Conservation (phyloP, 768 basidiomycete species). For the Rhizopogon rudus region DNA sequence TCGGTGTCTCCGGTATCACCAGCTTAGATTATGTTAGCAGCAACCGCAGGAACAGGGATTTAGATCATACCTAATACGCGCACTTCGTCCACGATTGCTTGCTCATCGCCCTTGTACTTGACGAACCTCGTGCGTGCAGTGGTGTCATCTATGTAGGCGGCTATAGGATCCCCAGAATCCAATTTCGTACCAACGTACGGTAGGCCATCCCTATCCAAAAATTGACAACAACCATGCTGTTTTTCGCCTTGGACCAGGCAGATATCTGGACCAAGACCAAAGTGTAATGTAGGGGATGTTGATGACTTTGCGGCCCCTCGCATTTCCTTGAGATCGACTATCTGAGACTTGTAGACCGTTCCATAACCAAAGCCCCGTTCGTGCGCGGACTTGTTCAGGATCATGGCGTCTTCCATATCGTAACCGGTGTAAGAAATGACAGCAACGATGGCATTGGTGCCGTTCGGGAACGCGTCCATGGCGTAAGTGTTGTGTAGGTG, state of each 20-base stretch:
- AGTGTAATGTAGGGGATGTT: conserved; percentile 72
- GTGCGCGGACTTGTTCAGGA: conserved; percentile 96
- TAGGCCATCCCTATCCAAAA: conserved; percentile 79
- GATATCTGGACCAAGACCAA: conserved; percentile 82
- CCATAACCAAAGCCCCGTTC: conserved; percentile 98
- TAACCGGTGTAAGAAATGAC: conserved; percentile 99
- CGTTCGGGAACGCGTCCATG: conserved; percentile 98
- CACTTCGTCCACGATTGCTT: conserved; percentile 85
- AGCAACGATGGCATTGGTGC: conserved; percentile 97
- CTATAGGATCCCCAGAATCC: conserved; percentile 71
- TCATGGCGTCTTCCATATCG: conserved; percentile 99
- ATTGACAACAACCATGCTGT: conserved; percentile 39
- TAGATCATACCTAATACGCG: conserved; percentile 70
- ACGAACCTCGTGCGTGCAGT: conserved; percentile 77
- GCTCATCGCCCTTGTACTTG: conserved; percentile 97
- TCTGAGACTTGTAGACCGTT: conserved; percentile 92
- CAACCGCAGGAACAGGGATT: not conserved
- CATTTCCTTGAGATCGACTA: conserved; percentile 82
- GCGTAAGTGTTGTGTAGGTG: conserved; percentile 89
- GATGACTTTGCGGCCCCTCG: conserved; percentile 57
- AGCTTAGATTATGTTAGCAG: conserved; percentile 39
- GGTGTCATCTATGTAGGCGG: conserved; percentile 84
- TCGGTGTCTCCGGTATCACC: conserved; percentile 84
- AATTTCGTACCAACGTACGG: conserved; percentile 73
- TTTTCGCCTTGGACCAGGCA: conserved; percentile 41